Evolutionary conservation across 2,329 filamentous ascomycete species (phyloP), one percentile per base, ranked within the genome.

Genomic region (Aspergillus versicolor): DNA sequence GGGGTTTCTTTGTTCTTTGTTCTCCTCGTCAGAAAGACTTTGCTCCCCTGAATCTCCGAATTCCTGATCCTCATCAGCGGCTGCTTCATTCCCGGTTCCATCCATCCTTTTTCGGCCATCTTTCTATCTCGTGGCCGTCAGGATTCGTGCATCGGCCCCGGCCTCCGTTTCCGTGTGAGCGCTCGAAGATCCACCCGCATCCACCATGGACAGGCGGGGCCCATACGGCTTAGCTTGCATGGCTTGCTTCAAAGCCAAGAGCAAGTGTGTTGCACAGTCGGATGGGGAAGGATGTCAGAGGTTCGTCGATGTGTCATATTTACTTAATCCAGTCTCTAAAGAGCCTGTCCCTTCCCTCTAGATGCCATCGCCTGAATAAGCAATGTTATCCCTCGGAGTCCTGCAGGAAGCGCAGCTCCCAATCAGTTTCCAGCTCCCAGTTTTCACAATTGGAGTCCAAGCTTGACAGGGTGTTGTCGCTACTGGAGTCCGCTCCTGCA

Each of bases 161-260:
- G 46, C 19, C 32, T 49, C 46, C 46, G 34, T 22, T 22, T 40
- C 46, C 46, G 46, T 37, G 8, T 5, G 19, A 40, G 17, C 32
- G 6, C 27, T 49, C 21, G 15, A 22, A 8, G 34, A 21, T 17
- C 37, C 44, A 30, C 27, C 8, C 44, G 19, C 17, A 19, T 30
- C 40, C 50, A 21, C 50, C 41, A 54, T 54, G 52, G 52, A 54
- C n/a, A 44, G 44, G 22, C 44, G 52, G 30, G 52, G 52, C 34
- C 52, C 42, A n/a, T 54, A 54, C 37, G 52, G 52, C 17, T 37
- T 54, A 15, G 52, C 52, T 13, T 54, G 52, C 44, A 37, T 19
- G 22, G 42, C 48, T 17, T 54, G 52, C 43, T 47, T 47, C 52
- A 48, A 48, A 21, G 52, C 42, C 9, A 54, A 54, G 21, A 27